Evolutionary conservation across 1,139 yeast genomes (phyloP).

Genomic region (Candida labiduridarum): DNA sequence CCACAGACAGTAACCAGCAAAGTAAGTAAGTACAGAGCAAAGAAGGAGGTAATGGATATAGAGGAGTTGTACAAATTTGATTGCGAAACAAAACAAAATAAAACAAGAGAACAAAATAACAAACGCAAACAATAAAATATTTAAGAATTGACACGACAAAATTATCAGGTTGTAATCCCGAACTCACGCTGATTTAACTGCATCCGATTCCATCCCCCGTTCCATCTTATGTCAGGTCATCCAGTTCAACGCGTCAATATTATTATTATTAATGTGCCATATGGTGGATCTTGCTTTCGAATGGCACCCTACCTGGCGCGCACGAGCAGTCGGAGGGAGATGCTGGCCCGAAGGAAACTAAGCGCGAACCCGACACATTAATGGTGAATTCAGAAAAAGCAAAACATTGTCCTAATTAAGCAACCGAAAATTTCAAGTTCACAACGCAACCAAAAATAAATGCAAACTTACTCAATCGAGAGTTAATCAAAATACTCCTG

Average conservation of each 20-base stretch:
- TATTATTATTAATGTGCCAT: too few relatives aligned
- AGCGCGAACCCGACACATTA: neutral
- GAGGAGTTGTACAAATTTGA: neutral
- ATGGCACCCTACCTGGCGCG: too few relatives aligned
- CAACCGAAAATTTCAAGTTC: slow-evolving; percentile 5
- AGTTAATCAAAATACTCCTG: slow-evolving; percentile 3
- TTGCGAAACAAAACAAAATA: neutral
- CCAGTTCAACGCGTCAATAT: too few relatives aligned
- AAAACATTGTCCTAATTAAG: slow-evolving; percentile 1
- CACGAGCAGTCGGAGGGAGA: too few relatives aligned
- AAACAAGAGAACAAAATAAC: neutral
- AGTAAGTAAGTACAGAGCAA: too few relatives aligned
- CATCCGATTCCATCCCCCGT: neutral
- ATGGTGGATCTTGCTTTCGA: too few relatives aligned
- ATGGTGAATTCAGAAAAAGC: neutral
- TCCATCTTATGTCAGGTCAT: neutral
- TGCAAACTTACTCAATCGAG: slow-evolving; percentile 3
- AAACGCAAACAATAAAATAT: neutral
- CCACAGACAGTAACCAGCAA: too few relatives aligned
- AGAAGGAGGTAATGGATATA: too few relatives aligned
- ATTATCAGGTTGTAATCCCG: neutral
- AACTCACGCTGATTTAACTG: neutral
- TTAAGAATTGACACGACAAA: neutral
- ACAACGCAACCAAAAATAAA: slow-evolving; percentile 4
- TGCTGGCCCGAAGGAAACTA: too few relatives aligned